phyloP scores from a whole-genome alignment of 2,329 filamentous ascomycete genomes.

The Fusarium gaditjirri region DNA sequence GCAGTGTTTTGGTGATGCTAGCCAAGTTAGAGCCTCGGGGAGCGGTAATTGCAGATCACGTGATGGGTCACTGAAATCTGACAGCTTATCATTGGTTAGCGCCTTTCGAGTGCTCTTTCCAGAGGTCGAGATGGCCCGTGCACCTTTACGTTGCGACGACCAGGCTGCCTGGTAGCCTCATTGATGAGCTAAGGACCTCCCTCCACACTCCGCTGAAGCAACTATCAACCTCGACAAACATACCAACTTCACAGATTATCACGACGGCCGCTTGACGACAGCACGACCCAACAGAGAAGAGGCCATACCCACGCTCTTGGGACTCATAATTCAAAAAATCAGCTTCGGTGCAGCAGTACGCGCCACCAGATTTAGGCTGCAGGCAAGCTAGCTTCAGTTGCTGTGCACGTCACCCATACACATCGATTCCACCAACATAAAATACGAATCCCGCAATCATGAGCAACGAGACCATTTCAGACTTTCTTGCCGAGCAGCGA shows the following conservation, averaged over 20 bases:
- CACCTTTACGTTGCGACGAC: slow-evolving; percentile 44
- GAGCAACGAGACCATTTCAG: slow-evolving; percentile 88
- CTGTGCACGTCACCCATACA: slow-evolving; percentile 36
- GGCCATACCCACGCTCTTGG: background rate
- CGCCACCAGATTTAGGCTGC: slow-evolving; percentile 24
- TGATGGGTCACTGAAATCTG: slow-evolving; percentile 40
- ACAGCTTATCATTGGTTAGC: slow-evolving; percentile 27
- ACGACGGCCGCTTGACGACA: slow-evolving; percentile 1
- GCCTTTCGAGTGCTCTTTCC: background rate
- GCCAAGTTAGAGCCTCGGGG: slow-evolving; percentile 40
- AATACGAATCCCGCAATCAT: slow-evolving; percentile 59
- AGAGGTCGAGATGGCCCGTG: slow-evolving; percentile 35
- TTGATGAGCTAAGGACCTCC: slow-evolving; percentile 39
- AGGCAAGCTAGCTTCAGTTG: slow-evolving; percentile 37
- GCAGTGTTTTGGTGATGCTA: slow-evolving; percentile 42
- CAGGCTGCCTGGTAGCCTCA: slow-evolving; percentile 56
- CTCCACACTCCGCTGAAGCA: slow-evolving; percentile 38
- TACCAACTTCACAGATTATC: background rate
- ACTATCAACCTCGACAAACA: slow-evolving; percentile 24
- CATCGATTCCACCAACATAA: slow-evolving; percentile 13
- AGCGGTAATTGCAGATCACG: slow-evolving; percentile 43
- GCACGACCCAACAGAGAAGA: background rate
- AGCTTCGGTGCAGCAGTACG: slow-evolving; percentile 2
- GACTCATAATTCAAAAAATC: background rate
- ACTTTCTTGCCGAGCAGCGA: slow-evolving; percentile 91